phyloP scores from a whole-genome alignment of 495 filamentous ascomycete genomes.

The Neurospora discreta region DNA sequence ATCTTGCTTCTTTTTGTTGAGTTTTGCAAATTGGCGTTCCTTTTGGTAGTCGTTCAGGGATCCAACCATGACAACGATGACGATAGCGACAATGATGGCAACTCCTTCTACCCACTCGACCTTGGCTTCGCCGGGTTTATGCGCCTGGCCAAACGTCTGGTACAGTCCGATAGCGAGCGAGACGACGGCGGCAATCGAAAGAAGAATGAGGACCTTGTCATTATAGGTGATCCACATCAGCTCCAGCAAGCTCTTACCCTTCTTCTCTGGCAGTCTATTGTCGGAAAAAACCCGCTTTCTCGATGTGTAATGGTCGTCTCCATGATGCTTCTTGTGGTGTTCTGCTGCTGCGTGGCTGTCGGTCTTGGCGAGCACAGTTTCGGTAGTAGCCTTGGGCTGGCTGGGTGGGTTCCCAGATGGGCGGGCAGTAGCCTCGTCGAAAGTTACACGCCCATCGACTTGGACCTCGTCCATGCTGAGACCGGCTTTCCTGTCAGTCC shows the following conservation, averaged over 20 bases:
- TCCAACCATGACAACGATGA: slow-evolving; percentile 65
- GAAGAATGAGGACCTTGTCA: slow-evolving; percentile 70
- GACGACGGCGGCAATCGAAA: slow-evolving; percentile 61
- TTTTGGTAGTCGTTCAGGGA: slow-evolving; percentile 72
- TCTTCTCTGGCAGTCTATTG: slow-evolving; percentile 64
- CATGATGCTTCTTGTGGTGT: slow-evolving; percentile 6
- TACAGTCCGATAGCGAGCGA: slow-evolving; percentile 66
- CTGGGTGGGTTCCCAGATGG: slow-evolving; percentile 19
- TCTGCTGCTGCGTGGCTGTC: slow-evolving; percentile 1
- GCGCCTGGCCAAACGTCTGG: slow-evolving; percentile 41
- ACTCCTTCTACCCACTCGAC: slow-evolving; percentile 77
- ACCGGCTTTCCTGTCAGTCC: slow-evolving; percentile 52
- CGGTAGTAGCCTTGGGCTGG: slow-evolving; percentile 9
- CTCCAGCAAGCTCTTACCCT: slow-evolving; percentile 59
- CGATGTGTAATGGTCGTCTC: slow-evolving; percentile 40
- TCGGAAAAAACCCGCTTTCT: slow-evolving; percentile 59
- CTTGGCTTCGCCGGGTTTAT: slow-evolving; percentile 30
- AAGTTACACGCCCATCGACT: slow-evolving; percentile 45
- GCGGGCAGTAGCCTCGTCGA: slow-evolving; percentile 44
- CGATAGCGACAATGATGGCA: slow-evolving; percentile 64
- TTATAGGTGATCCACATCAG: slow-evolving; percentile 81
- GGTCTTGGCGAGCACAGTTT: slow-evolving; percentile 2
- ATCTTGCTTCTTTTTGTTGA: slow-evolving; percentile 75
- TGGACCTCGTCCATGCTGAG: slow-evolving; percentile 55
- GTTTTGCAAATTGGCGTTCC: slow-evolving; percentile 65